These are phyloP conservation scores for Corynespora cassiicola DNA, from an alignment of 2,329 filamentous ascomycete species.

Conservation along the genomic window DNA sequence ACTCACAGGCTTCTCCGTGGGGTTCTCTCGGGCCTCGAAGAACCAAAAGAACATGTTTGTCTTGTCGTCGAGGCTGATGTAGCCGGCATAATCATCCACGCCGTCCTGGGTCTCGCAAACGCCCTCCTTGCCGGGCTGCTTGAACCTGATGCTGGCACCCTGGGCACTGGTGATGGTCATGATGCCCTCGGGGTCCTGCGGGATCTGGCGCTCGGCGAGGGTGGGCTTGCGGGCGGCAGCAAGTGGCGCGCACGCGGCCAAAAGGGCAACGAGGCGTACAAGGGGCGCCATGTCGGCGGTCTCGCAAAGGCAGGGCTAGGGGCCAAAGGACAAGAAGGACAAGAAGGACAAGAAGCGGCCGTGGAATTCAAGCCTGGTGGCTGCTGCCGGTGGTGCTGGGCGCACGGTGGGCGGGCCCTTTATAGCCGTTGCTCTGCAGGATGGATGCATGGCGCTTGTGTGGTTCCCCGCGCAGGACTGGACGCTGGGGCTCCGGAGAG, in stretches of 20 bases:
- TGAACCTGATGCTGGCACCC: slow-evolving; percentile 56
- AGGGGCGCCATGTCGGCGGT: slow-evolving; percentile 30
- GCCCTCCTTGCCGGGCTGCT: slow-evolving; percentile 56
- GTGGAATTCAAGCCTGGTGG: no score
- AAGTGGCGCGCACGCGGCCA: slow-evolving; percentile 25
- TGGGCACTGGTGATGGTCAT: slow-evolving; percentile 41
- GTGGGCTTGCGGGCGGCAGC: slow-evolving; percentile 29
- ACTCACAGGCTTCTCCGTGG: slow-evolving; percentile 32
- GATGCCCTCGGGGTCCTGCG: slow-evolving; percentile 36
- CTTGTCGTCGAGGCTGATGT: slow-evolving; percentile 43
- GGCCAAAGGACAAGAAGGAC: no score
- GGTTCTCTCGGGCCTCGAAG: slow-evolving; percentile 56
- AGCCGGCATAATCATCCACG: slow-evolving; percentile 47
- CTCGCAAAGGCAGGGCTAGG: background rate
- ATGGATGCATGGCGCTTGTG: no score
- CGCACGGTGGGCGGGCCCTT: no score
- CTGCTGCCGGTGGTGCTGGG: no score
- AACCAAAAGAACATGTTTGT: slow-evolving; percentile 55
- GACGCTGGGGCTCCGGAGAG: no score
- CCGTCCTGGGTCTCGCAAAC: slow-evolving; percentile 50
- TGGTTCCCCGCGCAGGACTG: no score
- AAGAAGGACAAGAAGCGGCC: no score
- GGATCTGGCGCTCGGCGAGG: slow-evolving; percentile 34
- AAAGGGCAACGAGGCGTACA: slow-evolving; percentile 23
- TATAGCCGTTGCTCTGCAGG: no score